Conservation (phyloP, 2,329 filamentous ascomycete species). For the Thielaviopsis ethacetica region DNA sequence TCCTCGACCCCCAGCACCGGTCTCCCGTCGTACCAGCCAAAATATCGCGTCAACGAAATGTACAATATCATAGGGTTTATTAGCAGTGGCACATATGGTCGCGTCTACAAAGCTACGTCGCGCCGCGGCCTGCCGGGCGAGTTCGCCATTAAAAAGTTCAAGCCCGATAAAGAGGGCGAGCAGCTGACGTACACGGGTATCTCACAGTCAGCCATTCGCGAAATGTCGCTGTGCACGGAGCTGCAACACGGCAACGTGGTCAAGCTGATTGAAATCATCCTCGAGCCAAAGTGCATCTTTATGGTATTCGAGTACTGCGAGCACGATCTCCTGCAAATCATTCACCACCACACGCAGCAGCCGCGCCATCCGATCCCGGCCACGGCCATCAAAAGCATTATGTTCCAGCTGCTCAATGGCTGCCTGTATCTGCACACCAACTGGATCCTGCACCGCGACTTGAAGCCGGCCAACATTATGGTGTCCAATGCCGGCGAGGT, state of each 20-base stretch:
- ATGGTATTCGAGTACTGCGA: constrained; percentile 99
- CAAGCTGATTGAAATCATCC: constrained; percentile 80
- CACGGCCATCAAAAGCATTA: constrained; percentile 76
- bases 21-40: constrained; percentile 41
- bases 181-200: constrained; percentile 90
- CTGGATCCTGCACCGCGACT: constrained; percentile 91
- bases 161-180: constrained; percentile 96
- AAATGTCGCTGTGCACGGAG: constrained; percentile 95
- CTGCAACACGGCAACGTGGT: constrained; percentile 81
- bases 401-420: constrained; percentile 91
- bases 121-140: constrained; percentile 53
- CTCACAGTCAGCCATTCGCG: constrained; percentile 88
- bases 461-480: constrained; percentile 98
- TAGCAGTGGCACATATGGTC: constrained; percentile 91
- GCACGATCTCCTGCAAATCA: constrained; percentile 92
- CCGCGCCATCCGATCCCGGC: constrained; percentile 78
- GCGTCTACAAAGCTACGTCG: constrained; percentile 87
- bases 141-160: constrained; percentile 99
- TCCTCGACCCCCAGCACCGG: constrained; percentile 8
- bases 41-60: constrained; percentile 77
- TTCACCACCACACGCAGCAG: constrained; percentile 89
- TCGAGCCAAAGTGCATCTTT: constrained; percentile 97
- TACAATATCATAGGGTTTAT: constrained; percentile 98
- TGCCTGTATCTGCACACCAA: constrained; percentile 89
- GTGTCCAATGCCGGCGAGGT: constrained; percentile 81